phyloP scores from a whole-genome alignment of 2,329 filamentous ascomycete genomes.

The Pseudocercospora crystallina region DNA sequence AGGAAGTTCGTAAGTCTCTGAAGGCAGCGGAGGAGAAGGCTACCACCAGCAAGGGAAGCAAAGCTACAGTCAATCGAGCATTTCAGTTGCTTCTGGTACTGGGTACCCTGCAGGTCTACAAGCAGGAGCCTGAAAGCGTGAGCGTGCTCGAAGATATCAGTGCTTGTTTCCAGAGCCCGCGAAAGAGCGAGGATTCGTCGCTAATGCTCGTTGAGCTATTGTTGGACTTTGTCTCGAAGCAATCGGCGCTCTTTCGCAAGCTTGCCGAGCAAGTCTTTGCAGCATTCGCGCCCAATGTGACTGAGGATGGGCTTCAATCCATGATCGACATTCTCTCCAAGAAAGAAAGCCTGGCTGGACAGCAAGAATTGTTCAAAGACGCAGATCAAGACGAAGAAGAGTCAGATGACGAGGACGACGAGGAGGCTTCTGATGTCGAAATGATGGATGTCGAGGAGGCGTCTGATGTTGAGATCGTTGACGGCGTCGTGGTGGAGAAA shows the following conservation, averaged over 20 bases:
- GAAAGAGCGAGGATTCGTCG: slow-evolving; percentile 50
- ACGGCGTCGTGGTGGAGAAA: slow-evolving; percentile 26
- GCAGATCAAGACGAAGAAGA: slow-evolving; percentile 31
- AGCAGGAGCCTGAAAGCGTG: slow-evolving; percentile 82
- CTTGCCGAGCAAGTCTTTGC: slow-evolving; percentile 86
- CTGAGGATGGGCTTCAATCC: slow-evolving; percentile 67
- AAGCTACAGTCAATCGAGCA: slow-evolving; percentile 49
- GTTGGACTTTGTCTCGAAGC: slow-evolving; percentile 83
- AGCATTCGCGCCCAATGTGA: slow-evolving; percentile 74
- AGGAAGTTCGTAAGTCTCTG: slow-evolving; percentile 22
- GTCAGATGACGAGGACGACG: slow-evolving; percentile 25
- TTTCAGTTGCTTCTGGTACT: slow-evolving; percentile 81
- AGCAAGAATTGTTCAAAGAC: slow-evolving; percentile 80
- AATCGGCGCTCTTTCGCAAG: slow-evolving; percentile 79
- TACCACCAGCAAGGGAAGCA: slow-evolving; percentile 23
- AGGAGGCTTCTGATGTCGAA: slow-evolving; percentile 38
- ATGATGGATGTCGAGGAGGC: slow-evolving; percentile 36
- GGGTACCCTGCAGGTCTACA: slow-evolving; percentile 84
- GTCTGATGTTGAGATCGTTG: slow-evolving; percentile 37
- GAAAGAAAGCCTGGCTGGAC: slow-evolving; percentile 78
- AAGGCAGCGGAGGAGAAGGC: slow-evolving; percentile 23
- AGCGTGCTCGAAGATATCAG: slow-evolving; percentile 80
- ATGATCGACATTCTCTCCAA: slow-evolving; percentile 69
- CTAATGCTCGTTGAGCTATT: slow-evolving; percentile 82
- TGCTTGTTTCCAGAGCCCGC: slow-evolving; percentile 65